These are phyloP conservation scores for Asterophora lycoperdoides DNA, from an alignment of 768 basidiomycete species.

Conservation along the genomic window DNA sequence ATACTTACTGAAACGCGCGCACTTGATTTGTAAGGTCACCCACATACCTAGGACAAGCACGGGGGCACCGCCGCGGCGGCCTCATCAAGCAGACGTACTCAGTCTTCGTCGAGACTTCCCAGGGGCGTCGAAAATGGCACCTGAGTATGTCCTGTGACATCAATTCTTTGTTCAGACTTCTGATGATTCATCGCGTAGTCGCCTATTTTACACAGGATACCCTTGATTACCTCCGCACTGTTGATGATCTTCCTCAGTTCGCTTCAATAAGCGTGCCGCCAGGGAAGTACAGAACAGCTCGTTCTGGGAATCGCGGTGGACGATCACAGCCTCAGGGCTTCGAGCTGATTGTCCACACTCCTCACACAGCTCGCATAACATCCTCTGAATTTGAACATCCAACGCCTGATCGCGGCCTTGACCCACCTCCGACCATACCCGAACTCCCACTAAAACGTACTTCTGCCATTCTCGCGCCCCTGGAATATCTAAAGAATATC, in stretches of 20 bases:
- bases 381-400: not conserved
- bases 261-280: constrained; percentile 50
- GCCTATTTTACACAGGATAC: constrained; percentile 74
- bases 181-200: constrained; percentile 36
- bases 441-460: not conserved
- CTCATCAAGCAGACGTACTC: constrained; percentile 81
- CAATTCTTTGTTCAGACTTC: constrained; percentile 1
- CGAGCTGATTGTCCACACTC: constrained; percentile 8
- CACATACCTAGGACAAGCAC: constrained; percentile 18
- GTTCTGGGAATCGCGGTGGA: constrained; percentile 39
- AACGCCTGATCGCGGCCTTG: not conserved
- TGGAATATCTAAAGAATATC: constrained; percentile 57
- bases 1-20: not conserved
- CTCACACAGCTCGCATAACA: not conserved
- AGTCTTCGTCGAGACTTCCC: constrained; percentile 62
- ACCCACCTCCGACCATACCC: not conserved
- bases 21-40: constrained; percentile 18
- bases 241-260: constrained; percentile 57
- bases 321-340: constrained; percentile 13
- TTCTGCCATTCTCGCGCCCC: constrained; percentile 47
- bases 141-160: constrained; percentile 48
- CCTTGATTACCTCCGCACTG: constrained; percentile 48
- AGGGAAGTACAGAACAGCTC: constrained; percentile 63
- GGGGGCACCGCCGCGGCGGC: constrained; percentile 35
- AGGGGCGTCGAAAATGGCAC: constrained; percentile 78